Base-by-base conservation (phyloP, 2,329 filamentous ascomycete species). In the Fusarium cyanostomum region DNA sequence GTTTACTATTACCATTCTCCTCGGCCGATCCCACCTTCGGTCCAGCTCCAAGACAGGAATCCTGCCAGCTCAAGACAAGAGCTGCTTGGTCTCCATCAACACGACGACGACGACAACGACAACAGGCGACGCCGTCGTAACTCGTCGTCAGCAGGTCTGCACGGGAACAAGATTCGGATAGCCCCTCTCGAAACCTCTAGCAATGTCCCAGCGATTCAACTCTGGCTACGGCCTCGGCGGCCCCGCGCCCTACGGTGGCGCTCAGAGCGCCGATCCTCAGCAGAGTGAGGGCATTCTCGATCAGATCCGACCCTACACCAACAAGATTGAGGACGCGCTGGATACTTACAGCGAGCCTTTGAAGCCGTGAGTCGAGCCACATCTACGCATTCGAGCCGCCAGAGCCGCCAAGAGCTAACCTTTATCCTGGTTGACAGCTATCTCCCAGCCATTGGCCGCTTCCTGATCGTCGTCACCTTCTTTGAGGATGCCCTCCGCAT, bases 391-490 rank as follows among this genome's bases (percentile, higher is more conserved):
- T 18, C 15, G 24, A 35, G 45, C 39, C 53, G 24, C 39, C 43
- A 38, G 56, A 50, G 50, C 38, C 31, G 37, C 28, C 13, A 38
- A 44, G 55, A 52, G 63, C 68, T 72, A 63, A 60, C 57, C 31
- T 46, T 41, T 45, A 37, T 46, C 56, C 42, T 48, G 41, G 28
- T 41, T 46, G 67, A 73, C 75, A 97, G 94, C 64, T 96, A 96
- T 76, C 86, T 99, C 39, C 95, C 95, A 57, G 92, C 92, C 67
- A 94, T 99, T 81, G 95, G 95, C 68, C 92, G 95, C 69, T 98
- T 98, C 79, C 81, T 99, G 69, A 99, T 99, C 71, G 95, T 99
- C 54, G 95, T 98, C 51, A 99, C 95, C 62, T 99, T 99, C 81
- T 84, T 99, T 71, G 95, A 99, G 80, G 95, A 99, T 82, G 92